Evolutionary conservation across 306 rosid species (phyloP).

Genomic region (Acacia acuminata): DNA sequence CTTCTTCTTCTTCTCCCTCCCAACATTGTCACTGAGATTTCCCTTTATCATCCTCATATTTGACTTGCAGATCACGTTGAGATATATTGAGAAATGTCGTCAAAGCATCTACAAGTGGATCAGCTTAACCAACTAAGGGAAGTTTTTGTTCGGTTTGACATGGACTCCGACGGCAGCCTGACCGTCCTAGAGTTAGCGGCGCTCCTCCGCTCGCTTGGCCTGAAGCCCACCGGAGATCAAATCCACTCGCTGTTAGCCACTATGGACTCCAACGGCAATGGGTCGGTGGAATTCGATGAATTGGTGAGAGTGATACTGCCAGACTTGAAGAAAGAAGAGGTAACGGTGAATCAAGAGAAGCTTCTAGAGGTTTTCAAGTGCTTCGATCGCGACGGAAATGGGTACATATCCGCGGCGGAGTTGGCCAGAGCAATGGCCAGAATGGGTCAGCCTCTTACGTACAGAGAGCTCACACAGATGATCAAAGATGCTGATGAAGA

Average conservation of each 20-base stretch:
- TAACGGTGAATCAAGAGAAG: constrained; percentile 57
- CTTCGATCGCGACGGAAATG: constrained; percentile 83
- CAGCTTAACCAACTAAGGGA: constrained; percentile 57
- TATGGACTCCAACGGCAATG: constrained; percentile 78
- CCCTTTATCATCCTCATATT: not conserved
- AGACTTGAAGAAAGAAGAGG: constrained; percentile 51
- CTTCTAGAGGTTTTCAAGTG: constrained; percentile 63
- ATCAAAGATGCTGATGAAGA: constrained; percentile 76
- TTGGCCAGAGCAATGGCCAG: constrained; percentile 84
- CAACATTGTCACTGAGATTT: not conserved
- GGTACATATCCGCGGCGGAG: constrained; percentile 72
- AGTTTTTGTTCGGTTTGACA: constrained; percentile 71
- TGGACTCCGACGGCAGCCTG: constrained; percentile 86
- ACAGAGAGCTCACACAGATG: constrained; percentile 77
- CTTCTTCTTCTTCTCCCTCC: not conserved
- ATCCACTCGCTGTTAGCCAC: constrained; percentile 53
- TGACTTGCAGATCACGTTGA: not conserved
- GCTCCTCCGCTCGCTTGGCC: constrained; percentile 73
- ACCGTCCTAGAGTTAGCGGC: constrained; percentile 84
- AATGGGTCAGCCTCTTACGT: constrained; percentile 83
- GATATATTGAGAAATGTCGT: constrained; percentile 41
- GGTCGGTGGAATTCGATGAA: constrained; percentile 82
- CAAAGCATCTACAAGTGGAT: constrained; percentile 38
- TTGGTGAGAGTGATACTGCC: constrained; percentile 60
- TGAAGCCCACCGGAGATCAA: constrained; percentile 75